Evolutionary conservation across 768 basidiomycete genomes (phyloP), one percentile per base, ranked within the genome.

Genomic region (Butyriboletus loyo): DNA sequence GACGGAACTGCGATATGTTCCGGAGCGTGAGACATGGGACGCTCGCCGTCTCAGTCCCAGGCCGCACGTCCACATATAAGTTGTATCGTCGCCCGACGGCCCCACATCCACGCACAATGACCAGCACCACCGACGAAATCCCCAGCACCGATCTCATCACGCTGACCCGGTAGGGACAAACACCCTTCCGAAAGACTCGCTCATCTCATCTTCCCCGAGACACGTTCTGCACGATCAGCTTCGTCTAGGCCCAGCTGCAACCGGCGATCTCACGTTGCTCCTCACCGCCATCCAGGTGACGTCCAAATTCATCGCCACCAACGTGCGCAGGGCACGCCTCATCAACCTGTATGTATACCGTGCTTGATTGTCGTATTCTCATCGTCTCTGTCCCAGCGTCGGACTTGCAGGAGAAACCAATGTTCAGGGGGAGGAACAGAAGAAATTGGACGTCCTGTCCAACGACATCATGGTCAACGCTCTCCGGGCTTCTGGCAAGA

Each of bases 391-490:
- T 30, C 28, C 44, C 64, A 96, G 94, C n/a, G 88, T 99, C 59
- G 97, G 97, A 30, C 80, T 96, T 21, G 97, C 97, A 15, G 97
- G 97, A 15, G 93, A 95, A 66, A 90, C 90, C 25, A 99, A 99
- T 67, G 87, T 95, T 8, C 92, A 95, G 72, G 97, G 97, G 21
- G 97, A 98, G 71, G 97, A 98, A 66, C 97, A 99, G 79, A 99
- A 99, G 81, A 99, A 99, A 75, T 81, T 99, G 48, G 95, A 97
- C 66, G 87, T 97, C n/a, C 77, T 97, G 30, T 89, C 93, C 14
- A 98, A 99, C 69, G 95, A 99, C 69, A 99, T 99, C 79, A 98
- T 99, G 97, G 82, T 98, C 63, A 98, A 98, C 66, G 87, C 95
- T 42, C 82, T 99, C 31, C 84, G 92, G 37, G 95, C 95, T 4